Percentiles rank a stretch among this genome's conserved stretches.
phyloP scores from a whole-genome alignment of 192 early-diverging fungal genomes.

The Coemansia guatemalensis region DNA sequence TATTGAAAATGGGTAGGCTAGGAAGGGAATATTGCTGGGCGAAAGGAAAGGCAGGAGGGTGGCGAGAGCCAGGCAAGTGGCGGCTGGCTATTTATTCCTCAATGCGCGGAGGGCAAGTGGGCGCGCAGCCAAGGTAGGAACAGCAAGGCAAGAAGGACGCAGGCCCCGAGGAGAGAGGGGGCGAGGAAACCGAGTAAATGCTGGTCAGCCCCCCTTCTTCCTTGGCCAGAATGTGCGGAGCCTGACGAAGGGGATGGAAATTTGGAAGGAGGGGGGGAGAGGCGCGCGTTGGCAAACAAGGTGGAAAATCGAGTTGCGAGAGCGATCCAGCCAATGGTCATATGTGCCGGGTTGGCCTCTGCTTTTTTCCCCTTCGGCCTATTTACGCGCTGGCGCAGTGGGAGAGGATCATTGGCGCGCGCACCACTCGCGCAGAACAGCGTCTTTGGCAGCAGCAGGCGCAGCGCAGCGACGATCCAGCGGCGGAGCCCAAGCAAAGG shows the following conservation, averaged over 20 bases:
- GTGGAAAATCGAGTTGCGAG: constrained; percentile 26
- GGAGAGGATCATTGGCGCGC: background rate
- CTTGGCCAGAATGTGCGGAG: background rate
- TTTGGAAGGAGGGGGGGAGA: constrained; percentile 5
- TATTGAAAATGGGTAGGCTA: constrained; percentile 1
- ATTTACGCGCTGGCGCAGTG: background rate
- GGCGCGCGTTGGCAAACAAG: constrained; percentile 9
- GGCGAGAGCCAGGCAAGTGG: constrained; percentile 8
- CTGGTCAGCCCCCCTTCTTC: background rate
- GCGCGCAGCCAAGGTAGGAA: background rate
- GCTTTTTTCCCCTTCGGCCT: background rate
- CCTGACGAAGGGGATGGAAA: background rate
- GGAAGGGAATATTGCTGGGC: background rate
- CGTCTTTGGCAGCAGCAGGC: constrained; percentile 17
- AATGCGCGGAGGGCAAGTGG: constrained; percentile 7
- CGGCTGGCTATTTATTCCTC: constrained; percentile 25
- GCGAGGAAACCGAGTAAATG: background rate
- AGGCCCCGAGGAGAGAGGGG: background rate
- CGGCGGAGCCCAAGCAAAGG: constrained; percentile 40
- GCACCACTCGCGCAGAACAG: constrained; percentile 28
- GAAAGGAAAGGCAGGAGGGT: constrained; percentile 14
- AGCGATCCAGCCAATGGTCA: constrained; percentile 19
- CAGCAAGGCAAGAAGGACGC: background rate
- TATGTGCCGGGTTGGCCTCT: too few relatives aligned
- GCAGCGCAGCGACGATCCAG: constrained; percentile 1